A percentile compares a stretch with the other conserved stretches of the same genome.
These are phyloP conservation scores for Fusarium hainanense DNA, from an alignment of 2,329 filamentous ascomycete species.

Conservation along the genomic window DNA sequence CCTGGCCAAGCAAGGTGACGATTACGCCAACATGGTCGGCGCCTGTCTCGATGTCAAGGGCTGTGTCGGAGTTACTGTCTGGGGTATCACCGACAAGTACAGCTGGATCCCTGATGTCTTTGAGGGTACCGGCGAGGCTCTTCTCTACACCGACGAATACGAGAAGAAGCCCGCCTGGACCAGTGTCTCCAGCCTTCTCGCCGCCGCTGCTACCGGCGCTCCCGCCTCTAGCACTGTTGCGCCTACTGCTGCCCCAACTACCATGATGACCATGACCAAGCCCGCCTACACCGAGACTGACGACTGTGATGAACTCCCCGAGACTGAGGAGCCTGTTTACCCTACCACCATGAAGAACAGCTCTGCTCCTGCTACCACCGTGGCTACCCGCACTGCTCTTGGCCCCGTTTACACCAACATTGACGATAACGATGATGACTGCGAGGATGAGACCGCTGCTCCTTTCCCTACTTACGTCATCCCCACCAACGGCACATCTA, in stretches of 20 bases:
- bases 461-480: slow-evolving; percentile 30
- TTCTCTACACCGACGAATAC: slow-evolving; percentile 53
- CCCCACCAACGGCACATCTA: slow-evolving; percentile 32
- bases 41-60: slow-evolving; percentile 52
- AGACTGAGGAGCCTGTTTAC: slow-evolving; percentile 13
- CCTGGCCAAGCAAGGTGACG: slow-evolving; percentile 56
- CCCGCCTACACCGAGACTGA: slow-evolving; percentile 21
- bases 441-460: slow-evolving; percentile 8
- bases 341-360: slow-evolving; percentile 26
- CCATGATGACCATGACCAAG: slow-evolving; percentile 22
- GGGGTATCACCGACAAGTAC: slow-evolving; percentile 57
- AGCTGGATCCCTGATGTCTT: slow-evolving; percentile 55
- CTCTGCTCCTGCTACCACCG: slow-evolving; percentile 24
- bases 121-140: slow-evolving; percentile 54
- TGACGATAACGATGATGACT: slow-evolving; percentile 32
- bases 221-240: slow-evolving; percentile 6
- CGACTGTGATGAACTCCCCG: background rate
- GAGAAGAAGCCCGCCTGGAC: slow-evolving; percentile 56
- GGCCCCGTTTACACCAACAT: slow-evolving; percentile 15
- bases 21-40: slow-evolving; percentile 57
- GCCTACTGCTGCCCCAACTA: slow-evolving; percentile 3
- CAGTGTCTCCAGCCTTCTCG: slow-evolving; percentile 51
- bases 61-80: slow-evolving; percentile 59
- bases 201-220: slow-evolving; percentile 41
- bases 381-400: slow-evolving; percentile 33